These are phyloP conservation scores for Hyparrhenia diplandra DNA, from an alignment of 176 grass and related monocot genomes.

Conservation along the genomic window DNA sequence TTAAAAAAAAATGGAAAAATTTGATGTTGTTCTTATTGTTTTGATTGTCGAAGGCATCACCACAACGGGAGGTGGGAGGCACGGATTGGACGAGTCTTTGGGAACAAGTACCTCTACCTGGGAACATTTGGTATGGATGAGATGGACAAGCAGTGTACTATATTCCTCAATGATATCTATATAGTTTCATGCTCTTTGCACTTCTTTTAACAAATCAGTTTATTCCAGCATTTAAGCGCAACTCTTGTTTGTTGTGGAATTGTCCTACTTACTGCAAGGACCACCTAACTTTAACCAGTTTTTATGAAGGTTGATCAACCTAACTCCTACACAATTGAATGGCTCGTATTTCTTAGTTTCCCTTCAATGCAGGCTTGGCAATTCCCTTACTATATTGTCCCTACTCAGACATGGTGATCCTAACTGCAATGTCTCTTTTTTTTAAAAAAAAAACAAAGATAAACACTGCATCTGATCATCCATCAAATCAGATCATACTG, in stretches of 20 bases:
- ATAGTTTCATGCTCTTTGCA: conserved; percentile 24
- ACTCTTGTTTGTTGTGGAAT: conserved; percentile 40
- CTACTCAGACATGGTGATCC: background rate
- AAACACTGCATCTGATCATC: background rate
- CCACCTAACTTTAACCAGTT: conserved; percentile 42
- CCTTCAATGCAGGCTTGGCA: conserved; percentile 29
- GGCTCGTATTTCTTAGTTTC: conserved; percentile 33
- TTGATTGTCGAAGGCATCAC: conserved; percentile 65
- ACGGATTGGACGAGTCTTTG: conserved; percentile 68
- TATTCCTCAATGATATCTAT: background rate
- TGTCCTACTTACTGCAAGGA: background rate
- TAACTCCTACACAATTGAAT: conserved; percentile 40
- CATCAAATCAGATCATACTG: background rate
- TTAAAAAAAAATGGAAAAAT: background rate
- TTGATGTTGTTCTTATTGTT: background rate
- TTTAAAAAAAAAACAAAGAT: background rate
- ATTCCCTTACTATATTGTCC: background rate
- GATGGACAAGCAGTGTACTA: background rate
- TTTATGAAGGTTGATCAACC: conserved; percentile 46
- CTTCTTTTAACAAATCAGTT: conserved; percentile 8
- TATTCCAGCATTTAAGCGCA: conserved; percentile 27
- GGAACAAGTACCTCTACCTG: conserved; percentile 92
- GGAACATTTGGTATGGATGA: conserved; percentile 81
- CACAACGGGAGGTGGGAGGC: conserved; percentile 96
- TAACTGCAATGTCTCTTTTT: background rate